Conservation (phyloP, 441 rosid species). For the Melastoma candidum region DNA sequence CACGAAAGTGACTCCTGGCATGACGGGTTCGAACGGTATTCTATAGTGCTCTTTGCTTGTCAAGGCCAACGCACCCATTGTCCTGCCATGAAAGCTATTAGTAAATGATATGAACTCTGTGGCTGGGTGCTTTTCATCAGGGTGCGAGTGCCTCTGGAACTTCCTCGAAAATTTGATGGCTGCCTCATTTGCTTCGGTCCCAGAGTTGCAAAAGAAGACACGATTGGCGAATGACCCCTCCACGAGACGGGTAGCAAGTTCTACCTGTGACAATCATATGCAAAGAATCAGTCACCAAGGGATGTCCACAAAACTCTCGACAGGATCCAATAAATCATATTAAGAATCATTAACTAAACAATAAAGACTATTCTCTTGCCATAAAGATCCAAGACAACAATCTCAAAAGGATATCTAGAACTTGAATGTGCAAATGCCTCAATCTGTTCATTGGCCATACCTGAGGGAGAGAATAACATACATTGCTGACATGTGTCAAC, state of each 20-base stretch:
- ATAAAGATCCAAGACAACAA: too few relatives aligned
- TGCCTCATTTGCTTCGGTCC: conserved; percentile 95
- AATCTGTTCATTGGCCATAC: conserved; percentile 12
- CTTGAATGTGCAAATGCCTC: too few relatives aligned
- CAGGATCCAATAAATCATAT: too few relatives aligned
- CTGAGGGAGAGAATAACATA: conserved; percentile 48
- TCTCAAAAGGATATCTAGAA: too few relatives aligned
- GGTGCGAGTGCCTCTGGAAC: conserved; percentile 54
- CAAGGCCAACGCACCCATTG: conserved; percentile 71
- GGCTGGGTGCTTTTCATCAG: conserved; percentile 39
- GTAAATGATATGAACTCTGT: conserved; percentile 62
- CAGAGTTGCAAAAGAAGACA: conserved; percentile 79
- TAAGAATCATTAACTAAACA: too few relatives aligned
- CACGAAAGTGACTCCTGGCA: conserved; percentile 89
- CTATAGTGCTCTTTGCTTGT: conserved; percentile 87
- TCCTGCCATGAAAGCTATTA: conserved; percentile 89
- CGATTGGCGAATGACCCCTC: conserved; percentile 69
- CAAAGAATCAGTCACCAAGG: too few relatives aligned
- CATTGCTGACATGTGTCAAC: conserved; percentile 48
- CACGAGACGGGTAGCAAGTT: conserved; percentile 73
- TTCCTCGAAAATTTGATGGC: conserved; percentile 90
- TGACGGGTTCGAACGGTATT: conserved; percentile 82
- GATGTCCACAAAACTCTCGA: too few relatives aligned
- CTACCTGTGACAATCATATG: conserved; percentile 35
- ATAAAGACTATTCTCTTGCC: too few relatives aligned